Evolutionary conservation across 768 basidiomycete species (phyloP), one percentile per base, ranked within the genome.

Genomic region (Asterophora parasitica): DNA sequence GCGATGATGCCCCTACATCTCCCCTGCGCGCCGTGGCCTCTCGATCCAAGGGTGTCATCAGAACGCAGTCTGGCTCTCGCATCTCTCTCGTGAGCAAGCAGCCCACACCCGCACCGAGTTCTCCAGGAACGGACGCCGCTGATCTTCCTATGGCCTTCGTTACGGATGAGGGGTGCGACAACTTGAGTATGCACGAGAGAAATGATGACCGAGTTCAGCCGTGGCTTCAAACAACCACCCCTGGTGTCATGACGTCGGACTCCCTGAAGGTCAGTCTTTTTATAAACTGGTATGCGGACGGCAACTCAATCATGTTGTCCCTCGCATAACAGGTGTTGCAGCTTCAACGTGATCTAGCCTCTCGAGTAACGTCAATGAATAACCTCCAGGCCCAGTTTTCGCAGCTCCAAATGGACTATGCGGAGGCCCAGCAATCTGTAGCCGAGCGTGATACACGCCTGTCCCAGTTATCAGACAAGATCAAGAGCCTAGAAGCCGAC

Each of bases 21-120:
- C 28, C 16, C 20, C 32, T 13, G 40, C 56, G 19, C 50, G 6
- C 32, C 12, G 13, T 46, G 36, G 33, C 46, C 20, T 33, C 48
- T 30, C 53, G 26, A 16, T 45, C 53, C 0, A 47, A 46, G 27
- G 51, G 55, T 28, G 44, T 69, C 30, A 64, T 59, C 20, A 65
- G 73, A 31, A 76, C 77, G 6, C 66, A 69, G 46, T 76, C 76
- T 8, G 77, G 77, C 2, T 74, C 78, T 3, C 53, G 68, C 39
- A 78, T 79, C 48, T 67, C 72, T 39, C 57, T 65, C 28, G 33
- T 74, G 30, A 77, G 73, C 62, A 73, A 73, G 52, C 75, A 66
- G 17, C 76, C 76, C 8, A 78, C 77, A 1, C 78, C 78, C 44
- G 74, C 74, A 16, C 75, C 76, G 27, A 77, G 69, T 53, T 48